Percentiles rank a stretch among this genome's conserved stretches.
These are phyloP conservation scores for Neofusicoccum umdonicola DNA, from an alignment of 2,329 filamentous ascomycete species.

Conservation along the genomic window DNA sequence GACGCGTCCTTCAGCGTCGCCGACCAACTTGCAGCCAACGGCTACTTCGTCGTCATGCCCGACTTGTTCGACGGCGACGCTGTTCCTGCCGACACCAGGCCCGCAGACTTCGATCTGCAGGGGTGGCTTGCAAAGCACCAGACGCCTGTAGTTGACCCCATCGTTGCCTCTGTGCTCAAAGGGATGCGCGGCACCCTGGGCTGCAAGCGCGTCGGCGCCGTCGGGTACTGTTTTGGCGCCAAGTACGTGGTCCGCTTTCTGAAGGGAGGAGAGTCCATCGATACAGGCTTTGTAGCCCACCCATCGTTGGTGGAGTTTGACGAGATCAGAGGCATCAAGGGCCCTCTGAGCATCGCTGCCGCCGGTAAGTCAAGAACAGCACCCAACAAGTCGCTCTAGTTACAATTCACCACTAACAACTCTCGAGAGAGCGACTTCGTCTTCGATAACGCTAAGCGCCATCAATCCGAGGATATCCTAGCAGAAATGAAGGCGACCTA, in stretches of 20 bases:
- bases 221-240: constrained; percentile 52
- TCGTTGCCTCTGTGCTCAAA: constrained; percentile 48
- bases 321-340: constrained; percentile 58
- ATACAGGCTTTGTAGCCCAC: constrained; percentile 74
- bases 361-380: constrained; percentile 45
- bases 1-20: constrained; percentile 50
- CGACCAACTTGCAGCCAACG: constrained; percentile 71
- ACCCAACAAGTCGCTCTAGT: background rate
- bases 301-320: constrained; percentile 67
- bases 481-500: constrained; percentile 56
- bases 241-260: constrained; percentile 64
- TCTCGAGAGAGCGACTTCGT: constrained; percentile 56
- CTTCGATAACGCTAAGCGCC: constrained; percentile 56
- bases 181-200: constrained; percentile 49
- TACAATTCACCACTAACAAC: background rate
- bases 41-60: constrained; percentile 66
- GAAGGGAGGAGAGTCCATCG: constrained; percentile 52
- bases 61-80: constrained; percentile 70
- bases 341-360: constrained; percentile 61
- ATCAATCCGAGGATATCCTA: constrained; percentile 60
- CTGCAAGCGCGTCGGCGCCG: constrained; percentile 44
- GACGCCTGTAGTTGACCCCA: constrained; percentile 50
- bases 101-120: constrained; percentile 49
- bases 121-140: constrained; percentile 49
- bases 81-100: constrained; percentile 53